Base-by-base conservation (phyloP, 1,284 basidiomycete species). In the Puccinia hordei region DNA sequence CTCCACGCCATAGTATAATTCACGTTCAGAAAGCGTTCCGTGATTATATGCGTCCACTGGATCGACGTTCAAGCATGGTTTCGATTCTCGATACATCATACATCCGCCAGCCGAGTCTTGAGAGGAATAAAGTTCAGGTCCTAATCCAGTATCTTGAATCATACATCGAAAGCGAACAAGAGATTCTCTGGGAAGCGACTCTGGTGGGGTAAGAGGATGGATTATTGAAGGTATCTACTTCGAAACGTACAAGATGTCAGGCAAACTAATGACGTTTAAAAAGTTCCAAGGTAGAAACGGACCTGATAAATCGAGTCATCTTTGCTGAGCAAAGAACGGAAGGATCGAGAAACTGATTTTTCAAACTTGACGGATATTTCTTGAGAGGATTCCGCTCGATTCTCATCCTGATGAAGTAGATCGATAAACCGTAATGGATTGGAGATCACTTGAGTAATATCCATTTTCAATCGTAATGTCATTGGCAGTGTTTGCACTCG, bases 91-190 rank as follows among this genome's bases (percentile, higher is more conserved):
- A 65, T 80, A 80, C 49, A 73, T 49, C 27, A 46, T 27, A n/a
- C n/a, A 46, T 46, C 35, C 15, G 41, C 68, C 68, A 44, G 46
- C 30, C n/a, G 75, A 77, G 24, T 41, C 61, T 44, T 46, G 30
- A 63, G 53, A 33, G 46, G 55, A 49, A 65, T 80, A 80, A 51
- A 80, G 27, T 30, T 80, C 68, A 49, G 66, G 51, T 10, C 68
- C 55, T 9, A 80, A 27, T 24, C 68, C 69, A 2, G 68, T 80
- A 49, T 80, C 77, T 46, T 80, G 77, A 55, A 73, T 65, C 77
- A 80, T 80, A 41, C 77, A 80, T 49, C 77, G 51, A 57, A 80
- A 80, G 10, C 77, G 66, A 27, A 80, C 77, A 22, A 80, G 51
- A 15, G 41, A 72, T 27, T 55, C 53, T 13, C 55, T 49, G 13